A percentile compares a stretch with the other conserved stretches of the same genome.
Conservation (phyloP, 2,329 filamentous ascomycete genomes). For the Coniochaeta sp. region DNA sequence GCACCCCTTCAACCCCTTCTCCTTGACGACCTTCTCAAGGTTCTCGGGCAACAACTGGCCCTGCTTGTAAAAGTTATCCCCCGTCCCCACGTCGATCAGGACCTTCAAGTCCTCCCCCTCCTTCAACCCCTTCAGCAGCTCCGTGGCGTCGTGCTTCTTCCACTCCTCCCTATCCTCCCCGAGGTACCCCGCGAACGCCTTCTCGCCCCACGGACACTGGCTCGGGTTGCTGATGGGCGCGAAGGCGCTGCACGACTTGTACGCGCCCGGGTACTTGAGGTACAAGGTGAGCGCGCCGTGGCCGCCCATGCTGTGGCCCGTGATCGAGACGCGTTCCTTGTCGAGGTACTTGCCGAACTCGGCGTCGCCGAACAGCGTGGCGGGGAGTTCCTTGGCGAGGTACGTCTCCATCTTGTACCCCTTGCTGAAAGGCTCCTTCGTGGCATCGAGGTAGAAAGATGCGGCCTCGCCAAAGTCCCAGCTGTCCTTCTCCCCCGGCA, state of each 20-base stretch:
- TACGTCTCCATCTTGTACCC: slow-evolving; percentile 96
- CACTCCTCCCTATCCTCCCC: slow-evolving; percentile 70
- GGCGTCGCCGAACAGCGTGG: slow-evolving; percentile 57
- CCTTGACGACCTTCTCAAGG: slow-evolving; percentile 71
- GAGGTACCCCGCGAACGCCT: slow-evolving; percentile 89
- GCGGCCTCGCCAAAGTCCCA: slow-evolving; percentile 92
- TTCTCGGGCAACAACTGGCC: slow-evolving; percentile 92
- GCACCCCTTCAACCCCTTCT: slow-evolving; percentile 65
- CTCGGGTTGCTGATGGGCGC: slow-evolving; percentile 84
- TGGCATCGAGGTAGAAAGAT: slow-evolving; percentile 91
- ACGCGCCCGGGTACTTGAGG: slow-evolving; percentile 84
- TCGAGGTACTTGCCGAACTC: slow-evolving; percentile 67
- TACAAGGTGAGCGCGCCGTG: slow-evolving; percentile 91
- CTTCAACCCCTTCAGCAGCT: slow-evolving; percentile 73
- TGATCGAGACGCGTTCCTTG: slow-evolving; percentile 65
- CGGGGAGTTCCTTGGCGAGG: slow-evolving; percentile 80
- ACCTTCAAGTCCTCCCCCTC: slow-evolving; percentile 61
- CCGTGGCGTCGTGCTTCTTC: slow-evolving; percentile 87
- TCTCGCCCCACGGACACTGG: slow-evolving; percentile 87
- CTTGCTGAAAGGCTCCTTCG: slow-evolving; percentile 61
- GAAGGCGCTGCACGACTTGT: slow-evolving; percentile 83
- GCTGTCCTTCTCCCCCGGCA: slow-evolving; percentile 76
- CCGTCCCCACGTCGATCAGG: slow-evolving; percentile 87
- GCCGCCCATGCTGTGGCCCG: slow-evolving; percentile 94
- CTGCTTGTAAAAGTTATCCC: slow-evolving; percentile 95